Evolutionary conservation across 441 rosid species (phyloP).

Genomic region (Aleurites moluccanus): DNA sequence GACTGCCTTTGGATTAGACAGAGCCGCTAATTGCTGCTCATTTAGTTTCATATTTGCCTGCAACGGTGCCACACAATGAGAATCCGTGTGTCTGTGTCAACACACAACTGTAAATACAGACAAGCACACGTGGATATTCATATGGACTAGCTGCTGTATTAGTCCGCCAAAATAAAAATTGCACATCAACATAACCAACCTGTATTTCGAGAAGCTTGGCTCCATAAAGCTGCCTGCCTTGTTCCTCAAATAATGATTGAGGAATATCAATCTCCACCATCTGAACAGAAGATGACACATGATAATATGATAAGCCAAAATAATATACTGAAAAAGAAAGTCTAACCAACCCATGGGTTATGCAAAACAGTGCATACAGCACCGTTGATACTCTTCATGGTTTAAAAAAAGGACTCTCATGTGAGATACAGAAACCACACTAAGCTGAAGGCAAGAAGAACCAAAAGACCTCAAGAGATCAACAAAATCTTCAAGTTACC

Average conservation of each 20-base stretch:
- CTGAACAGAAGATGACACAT: conserved; percentile 33
- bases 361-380: not conserved
- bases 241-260: conserved; percentile 86
- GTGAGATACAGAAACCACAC: not conserved
- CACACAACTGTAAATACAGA: not conserved
- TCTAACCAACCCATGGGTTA: not conserved
- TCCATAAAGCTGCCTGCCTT: conserved; percentile 94
- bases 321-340: not conserved
- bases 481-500: conserved; percentile 10
- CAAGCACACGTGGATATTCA: not conserved
- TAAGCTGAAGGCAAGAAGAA: not conserved
- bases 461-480: not conserved
- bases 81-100: not conserved
- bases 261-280: conserved; percentile 93
- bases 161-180: not conserved
- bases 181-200: conserved; percentile 38
- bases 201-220: conserved; percentile 79
- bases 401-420: not conserved
- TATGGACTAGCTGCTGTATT: too few species aligned
- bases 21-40: conserved; percentile 75
- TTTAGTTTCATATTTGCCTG: conserved; percentile 78
- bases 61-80: conserved; percentile 23
- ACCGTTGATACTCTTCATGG: not conserved
- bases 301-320: not conserved
- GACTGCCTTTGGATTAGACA: conserved; percentile 85